phyloP scores from a whole-genome alignment of 331 rosid genomes.

The Erythrophleum ivorense region DNA sequence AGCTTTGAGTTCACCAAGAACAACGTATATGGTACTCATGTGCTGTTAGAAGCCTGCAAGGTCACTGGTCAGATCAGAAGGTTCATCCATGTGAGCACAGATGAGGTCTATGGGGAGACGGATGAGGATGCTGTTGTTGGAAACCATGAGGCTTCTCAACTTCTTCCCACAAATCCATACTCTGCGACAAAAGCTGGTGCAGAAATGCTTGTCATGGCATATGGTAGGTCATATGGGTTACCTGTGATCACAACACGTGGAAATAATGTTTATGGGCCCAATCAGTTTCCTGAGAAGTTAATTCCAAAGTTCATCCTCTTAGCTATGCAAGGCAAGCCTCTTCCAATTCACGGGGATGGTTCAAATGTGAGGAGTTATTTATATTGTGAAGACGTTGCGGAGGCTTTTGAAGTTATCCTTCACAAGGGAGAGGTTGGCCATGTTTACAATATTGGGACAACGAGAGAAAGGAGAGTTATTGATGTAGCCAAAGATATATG shows the following conservation, averaged over 20 bases:
- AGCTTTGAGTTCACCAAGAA: conserved; percentile 93
- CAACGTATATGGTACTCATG: conserved; percentile 89
- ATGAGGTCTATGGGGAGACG: conserved; percentile 92
- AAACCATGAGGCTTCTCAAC: conserved; percentile 89
- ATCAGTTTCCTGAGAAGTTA: conserved; percentile 70
- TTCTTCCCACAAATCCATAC: conserved; percentile 76
- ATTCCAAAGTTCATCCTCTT: conserved; percentile 71
- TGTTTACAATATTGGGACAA: conserved; percentile 72
- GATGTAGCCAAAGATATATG: conserved; percentile 70
- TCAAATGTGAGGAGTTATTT: conserved; percentile 73
- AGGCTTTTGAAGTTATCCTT: conserved; percentile 70
- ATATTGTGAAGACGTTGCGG: conserved; percentile 74
- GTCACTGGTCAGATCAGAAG: conserved; percentile 86
- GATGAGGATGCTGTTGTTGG: conserved; percentile 91
- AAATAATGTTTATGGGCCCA: conserved; percentile 70
- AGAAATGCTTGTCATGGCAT: conserved; percentile 79
- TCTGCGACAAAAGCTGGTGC: conserved; percentile 79
- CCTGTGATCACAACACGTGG: conserved; percentile 75
- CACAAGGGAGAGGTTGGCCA: conserved; percentile 79
- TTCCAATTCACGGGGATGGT: conserved; percentile 78
- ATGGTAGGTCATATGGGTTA: conserved; percentile 70
- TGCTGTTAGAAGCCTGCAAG: conserved; percentile 85
- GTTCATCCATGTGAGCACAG: conserved; percentile 92
- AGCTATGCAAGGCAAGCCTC: conserved; percentile 69
- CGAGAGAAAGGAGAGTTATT: conserved; percentile 67